phyloP scores from a whole-genome alignment of 2,329 filamentous ascomycete species.

The Hymenoscyphus scutula region DNA sequence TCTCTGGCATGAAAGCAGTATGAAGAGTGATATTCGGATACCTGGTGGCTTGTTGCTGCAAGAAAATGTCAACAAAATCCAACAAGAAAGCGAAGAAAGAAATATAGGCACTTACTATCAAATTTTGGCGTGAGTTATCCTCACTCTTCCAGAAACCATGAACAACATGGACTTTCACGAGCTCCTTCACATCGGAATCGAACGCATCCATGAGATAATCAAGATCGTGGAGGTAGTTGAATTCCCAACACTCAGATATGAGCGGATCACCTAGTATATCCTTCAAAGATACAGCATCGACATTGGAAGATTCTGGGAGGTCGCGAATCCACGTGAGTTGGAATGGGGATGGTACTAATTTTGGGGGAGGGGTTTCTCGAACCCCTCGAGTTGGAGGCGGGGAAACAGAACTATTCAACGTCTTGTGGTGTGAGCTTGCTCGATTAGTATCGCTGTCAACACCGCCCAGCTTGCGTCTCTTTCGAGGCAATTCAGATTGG shows the following conservation, averaged over 20 bases:
- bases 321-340: constrained; percentile 57
- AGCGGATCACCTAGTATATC: constrained; percentile 61
- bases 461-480: constrained; percentile 27
- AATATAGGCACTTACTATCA: constrained; percentile 42
- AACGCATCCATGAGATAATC: constrained; percentile 57
- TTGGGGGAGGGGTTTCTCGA: constrained; percentile 8
- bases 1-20: constrained; percentile 74
- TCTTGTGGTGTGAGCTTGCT: constrained; percentile 3
- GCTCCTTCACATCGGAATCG: constrained; percentile 51
- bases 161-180: constrained; percentile 56
- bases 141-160: constrained; percentile 69
- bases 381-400: not conserved
- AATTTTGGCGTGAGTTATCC: constrained; percentile 46
- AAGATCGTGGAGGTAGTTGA: constrained; percentile 55
- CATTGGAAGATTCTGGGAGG: constrained; percentile 50
- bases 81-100: not conserved
- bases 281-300: constrained; percentile 51
- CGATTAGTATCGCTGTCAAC: constrained; percentile 15
- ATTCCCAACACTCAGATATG: constrained; percentile 54
- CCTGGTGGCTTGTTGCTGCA: constrained; percentile 57
- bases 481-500: constrained; percentile 18
- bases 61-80: constrained; percentile 2
- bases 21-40: constrained; percentile 70
- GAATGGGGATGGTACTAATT: constrained; percentile 49
- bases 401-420: constrained; percentile 9